Percentiles rank a stretch among this genome's conserved stretches.
These are phyloP conservation scores for Tripterygium wilfordii DNA, from an alignment of 177 flowering plant genomes.

Conservation along the genomic window DNA sequence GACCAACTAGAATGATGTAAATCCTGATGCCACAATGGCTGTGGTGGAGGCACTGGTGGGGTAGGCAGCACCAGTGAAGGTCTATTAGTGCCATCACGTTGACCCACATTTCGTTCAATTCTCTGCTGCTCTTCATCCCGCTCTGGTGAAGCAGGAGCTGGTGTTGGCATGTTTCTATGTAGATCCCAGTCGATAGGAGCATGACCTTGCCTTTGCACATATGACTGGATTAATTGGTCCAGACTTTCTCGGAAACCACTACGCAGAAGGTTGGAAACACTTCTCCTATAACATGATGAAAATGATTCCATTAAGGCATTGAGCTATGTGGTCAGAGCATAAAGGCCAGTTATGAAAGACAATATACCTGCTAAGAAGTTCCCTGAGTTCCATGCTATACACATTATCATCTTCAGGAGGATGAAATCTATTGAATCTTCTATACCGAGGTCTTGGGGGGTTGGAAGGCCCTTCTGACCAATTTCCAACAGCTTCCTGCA, in stretches of 20 bases:
- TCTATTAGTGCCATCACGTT: slow-evolving; percentile 29
- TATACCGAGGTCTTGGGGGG: slow-evolving; percentile 54
- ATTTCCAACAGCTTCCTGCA: slow-evolving; percentile 41
- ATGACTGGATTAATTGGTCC: slow-evolving; percentile 89
- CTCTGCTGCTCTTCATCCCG: slow-evolving; percentile 54
- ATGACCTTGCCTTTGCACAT: slow-evolving; percentile 86
- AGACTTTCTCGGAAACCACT: slow-evolving; percentile 97
- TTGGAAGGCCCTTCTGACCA: slow-evolving; percentile 61
- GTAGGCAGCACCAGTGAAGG: slow-evolving; percentile 43
- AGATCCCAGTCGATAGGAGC: slow-evolving; percentile 86
- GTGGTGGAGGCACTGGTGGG: slow-evolving; percentile 97
- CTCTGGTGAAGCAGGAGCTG: slow-evolving; percentile 45
- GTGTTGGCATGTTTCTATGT: slow-evolving; percentile 50
- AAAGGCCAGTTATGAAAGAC: no score
- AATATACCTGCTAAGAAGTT: slow-evolving; percentile 88
- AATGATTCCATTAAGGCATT: background rate
- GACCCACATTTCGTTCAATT: slow-evolving; percentile 55
- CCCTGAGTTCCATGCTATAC: slow-evolving; percentile 92
- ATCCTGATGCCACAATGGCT: slow-evolving; percentile 84
- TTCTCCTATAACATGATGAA: slow-evolving; percentile 55
- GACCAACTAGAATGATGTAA: slow-evolving; percentile 76
- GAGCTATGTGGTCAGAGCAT: no score
- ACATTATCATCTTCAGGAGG: slow-evolving; percentile 93
- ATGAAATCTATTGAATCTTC: slow-evolving; percentile 59
- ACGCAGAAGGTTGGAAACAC: slow-evolving; percentile 93